These are phyloP conservation scores for Aegilops bicornis DNA, from an alignment of 176 grass and related monocot species.

Conservation along the genomic window DNA sequence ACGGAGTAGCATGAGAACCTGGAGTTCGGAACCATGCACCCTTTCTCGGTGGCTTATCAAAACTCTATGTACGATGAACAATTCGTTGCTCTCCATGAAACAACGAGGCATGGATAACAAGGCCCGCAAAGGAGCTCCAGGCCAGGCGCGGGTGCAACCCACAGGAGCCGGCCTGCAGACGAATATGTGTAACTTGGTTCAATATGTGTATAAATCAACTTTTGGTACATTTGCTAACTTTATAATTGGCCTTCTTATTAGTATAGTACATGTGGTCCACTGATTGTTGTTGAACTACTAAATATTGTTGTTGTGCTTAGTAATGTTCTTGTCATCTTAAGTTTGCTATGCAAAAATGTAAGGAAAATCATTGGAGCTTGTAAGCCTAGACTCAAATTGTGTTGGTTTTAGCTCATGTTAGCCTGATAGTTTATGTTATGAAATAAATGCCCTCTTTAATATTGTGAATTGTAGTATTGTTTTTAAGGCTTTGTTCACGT, in stretches of 20 bases:
- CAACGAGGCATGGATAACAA: background rate
- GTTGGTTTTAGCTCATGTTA: background rate
- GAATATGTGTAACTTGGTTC: too few relatives aligned
- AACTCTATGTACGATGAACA: conserved; percentile 12
- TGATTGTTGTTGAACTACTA: too few relatives aligned
- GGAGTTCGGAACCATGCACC: conserved; percentile 46
- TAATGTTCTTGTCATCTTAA: background rate
- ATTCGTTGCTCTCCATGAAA: background rate
- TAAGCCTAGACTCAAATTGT: background rate
- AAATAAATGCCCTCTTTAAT: background rate
- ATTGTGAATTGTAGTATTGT: background rate
- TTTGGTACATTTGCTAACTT: too few relatives aligned
- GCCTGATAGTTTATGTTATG: background rate
- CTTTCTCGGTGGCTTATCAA: conserved; percentile 16
- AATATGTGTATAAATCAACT: too few relatives aligned
- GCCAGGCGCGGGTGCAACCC: background rate
- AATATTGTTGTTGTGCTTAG: background rate
- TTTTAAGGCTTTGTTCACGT: background rate
- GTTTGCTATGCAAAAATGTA: background rate
- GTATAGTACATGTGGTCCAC: too few relatives aligned
- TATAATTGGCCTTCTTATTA: too few relatives aligned
- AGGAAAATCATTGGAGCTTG: background rate
- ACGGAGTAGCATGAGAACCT: background rate
- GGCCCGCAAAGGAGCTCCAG: background rate
- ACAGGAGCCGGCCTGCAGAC: too few relatives aligned